phyloP scores from a whole-genome alignment of 257 asterid species.

The Nicotiana obtusifolia region DNA sequence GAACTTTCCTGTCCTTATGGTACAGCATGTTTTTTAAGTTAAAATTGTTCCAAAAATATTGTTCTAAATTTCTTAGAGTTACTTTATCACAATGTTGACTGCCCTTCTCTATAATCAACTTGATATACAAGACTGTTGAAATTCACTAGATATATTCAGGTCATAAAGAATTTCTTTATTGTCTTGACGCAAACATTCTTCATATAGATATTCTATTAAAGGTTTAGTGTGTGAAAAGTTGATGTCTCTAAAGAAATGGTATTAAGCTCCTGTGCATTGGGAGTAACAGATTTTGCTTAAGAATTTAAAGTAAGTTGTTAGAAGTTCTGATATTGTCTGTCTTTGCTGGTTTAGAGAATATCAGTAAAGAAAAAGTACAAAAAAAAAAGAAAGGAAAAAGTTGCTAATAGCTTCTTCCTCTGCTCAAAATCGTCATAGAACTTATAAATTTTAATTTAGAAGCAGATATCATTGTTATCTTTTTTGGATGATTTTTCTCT shows the following conservation, averaged over 20 bases:
- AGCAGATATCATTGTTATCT: not conserved
- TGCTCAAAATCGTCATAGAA: not conserved
- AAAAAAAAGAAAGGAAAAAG: too few species aligned
- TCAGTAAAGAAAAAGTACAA: not conserved
- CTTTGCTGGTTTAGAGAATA: not conserved
- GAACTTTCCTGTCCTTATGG: not conserved
- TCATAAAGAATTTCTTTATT: not conserved
- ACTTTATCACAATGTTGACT: not conserved
- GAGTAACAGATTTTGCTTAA: not conserved
- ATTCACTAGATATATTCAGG: not conserved
- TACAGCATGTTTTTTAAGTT: not conserved
- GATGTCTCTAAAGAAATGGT: not conserved
- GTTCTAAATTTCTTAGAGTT: not conserved
- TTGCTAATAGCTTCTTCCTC: not conserved
- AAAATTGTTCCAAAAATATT: not conserved
- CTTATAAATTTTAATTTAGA: not conserved
- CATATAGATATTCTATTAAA: not conserved
- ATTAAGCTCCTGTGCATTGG: not conserved
- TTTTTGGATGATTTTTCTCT: not conserved
- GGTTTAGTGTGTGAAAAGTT: not conserved
- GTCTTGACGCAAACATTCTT: not conserved
- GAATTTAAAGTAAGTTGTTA: not conserved
- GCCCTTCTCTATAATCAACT: not conserved
- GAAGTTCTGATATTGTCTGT: not conserved
- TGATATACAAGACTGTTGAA: not conserved